Base-by-base conservation (phyloP, 495 filamentous ascomycete genomes). In the Emericellopsis terricola region DNA sequence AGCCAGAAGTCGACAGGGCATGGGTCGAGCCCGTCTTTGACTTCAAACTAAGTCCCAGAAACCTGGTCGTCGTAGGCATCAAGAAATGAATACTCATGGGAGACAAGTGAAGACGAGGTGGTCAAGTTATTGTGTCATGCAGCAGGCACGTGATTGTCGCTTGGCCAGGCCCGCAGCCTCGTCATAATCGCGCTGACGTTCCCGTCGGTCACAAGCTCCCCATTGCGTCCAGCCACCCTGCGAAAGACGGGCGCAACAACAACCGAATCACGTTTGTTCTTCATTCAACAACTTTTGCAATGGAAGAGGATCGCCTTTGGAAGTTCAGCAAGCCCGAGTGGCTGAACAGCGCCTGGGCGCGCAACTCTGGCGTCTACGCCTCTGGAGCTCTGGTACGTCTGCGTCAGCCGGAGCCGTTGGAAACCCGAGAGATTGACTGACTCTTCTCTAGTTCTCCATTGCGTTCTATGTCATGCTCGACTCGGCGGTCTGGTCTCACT, bases 381-480 rank as follows among this genome's bases (percentile, higher is more conserved):
- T 76, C 86, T 33, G 86, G 86, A 48, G 84, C 79, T 36, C 54
- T 94, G 57, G 86, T 94, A 70, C 47, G 71, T 62, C 10, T 8
- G 3, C 6, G 20, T 16, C 19, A 28, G n/a, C 19, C 11, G 21
- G 33, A n/a, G 3, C 19, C 6, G 7, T n/a, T 11, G 10, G 3
- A 18, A 7, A 11, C 15, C 15, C 15, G 4, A 16, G 15, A 19
- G n/a, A n/a, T n/a, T n/a, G n/a, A n/a, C n/a, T n/a, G n/a, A n/a
- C n/a, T n/a, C 23, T 26, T 6, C 23, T 26, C 8, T 37, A 99
- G 91, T 96, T 94, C 69, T 86, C 91, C 33, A 71, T 94, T 41
- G 89, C 84, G 28, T 89, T 96, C 71, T 99, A 87, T 75, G 76
- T 81, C 64, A 73, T 94, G 46, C 72, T 99, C 59, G 91, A 99